Evolutionary conservation across 306 rosid species (phyloP).

Genomic region (Mimosa pudica): DNA sequence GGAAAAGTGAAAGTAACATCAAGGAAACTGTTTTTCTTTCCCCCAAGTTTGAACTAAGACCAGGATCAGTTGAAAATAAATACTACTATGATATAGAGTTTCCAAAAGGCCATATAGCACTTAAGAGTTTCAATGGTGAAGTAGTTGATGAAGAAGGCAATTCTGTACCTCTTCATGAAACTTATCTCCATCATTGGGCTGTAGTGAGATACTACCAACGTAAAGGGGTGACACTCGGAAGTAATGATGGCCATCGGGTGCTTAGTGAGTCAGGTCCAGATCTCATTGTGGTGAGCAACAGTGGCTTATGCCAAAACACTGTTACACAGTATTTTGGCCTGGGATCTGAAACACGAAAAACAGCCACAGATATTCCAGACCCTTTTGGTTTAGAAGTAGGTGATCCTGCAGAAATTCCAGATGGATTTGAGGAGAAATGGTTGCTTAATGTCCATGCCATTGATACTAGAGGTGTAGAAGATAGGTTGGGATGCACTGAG

Average conservation of each 20-base stretch:
- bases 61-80: slow-evolving; percentile 64
- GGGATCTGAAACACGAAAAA: slow-evolving; percentile 73
- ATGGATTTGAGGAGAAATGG: slow-evolving; percentile 77
- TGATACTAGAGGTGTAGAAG: slow-evolving; percentile 67
- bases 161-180: slow-evolving; percentile 65
- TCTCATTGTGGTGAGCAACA: slow-evolving; percentile 39
- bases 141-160: slow-evolving; percentile 67
- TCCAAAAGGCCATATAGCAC: slow-evolving; percentile 72
- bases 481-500: slow-evolving; percentile 64
- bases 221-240: slow-evolving; percentile 29
- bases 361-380: slow-evolving; percentile 53
- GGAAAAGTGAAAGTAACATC: slow-evolving; percentile 35
- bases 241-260: background rate
- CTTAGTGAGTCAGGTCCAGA: slow-evolving; percentile 2
- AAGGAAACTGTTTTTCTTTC: slow-evolving; percentile 52
- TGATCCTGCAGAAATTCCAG: slow-evolving; percentile 56
- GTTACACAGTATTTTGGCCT: slow-evolving; percentile 63
- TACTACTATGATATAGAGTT: slow-evolving; percentile 47
- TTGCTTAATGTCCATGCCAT: slow-evolving; percentile 69
- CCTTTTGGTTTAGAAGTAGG: slow-evolving; percentile 77
- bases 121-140: slow-evolving; percentile 67
- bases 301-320: slow-evolving; percentile 52
- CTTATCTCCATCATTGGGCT: slow-evolving; percentile 82
- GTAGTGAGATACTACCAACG: slow-evolving; percentile 29
- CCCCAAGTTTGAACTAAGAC: slow-evolving; percentile 60